Percentiles rank a stretch among this genome's conserved stretches.
phyloP scores from a whole-genome alignment of 2,329 filamentous ascomycete genomes.

The Aspergillus novoparasiticus region DNA sequence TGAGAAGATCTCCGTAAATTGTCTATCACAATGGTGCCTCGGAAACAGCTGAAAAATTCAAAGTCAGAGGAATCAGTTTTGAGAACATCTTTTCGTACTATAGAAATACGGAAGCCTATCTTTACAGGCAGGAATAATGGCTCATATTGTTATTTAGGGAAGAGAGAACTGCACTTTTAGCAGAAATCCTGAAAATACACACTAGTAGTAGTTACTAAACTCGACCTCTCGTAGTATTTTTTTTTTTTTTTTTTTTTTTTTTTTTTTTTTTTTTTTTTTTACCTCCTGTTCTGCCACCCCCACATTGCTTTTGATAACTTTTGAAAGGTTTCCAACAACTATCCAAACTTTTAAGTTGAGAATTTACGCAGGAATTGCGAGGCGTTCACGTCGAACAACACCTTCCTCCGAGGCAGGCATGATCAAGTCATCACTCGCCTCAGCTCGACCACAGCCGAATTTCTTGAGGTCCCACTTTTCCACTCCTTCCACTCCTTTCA shows the following conservation, averaged over 20 bases:
- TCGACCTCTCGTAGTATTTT: background rate
- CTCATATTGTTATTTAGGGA: background rate
- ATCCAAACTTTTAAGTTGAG: background rate
- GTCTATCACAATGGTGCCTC: too few species aligned
- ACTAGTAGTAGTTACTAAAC: background rate
- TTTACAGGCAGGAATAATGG: background rate
- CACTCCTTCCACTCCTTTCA: conserved; percentile 48
- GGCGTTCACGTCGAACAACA: background rate
- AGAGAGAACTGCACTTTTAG: background rate
- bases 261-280: background rate
- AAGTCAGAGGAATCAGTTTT: too few species aligned
- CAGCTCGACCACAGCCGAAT: conserved; percentile 51
- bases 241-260: background rate
- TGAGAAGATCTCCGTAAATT: too few species aligned
- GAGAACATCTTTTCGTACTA: too few species aligned
- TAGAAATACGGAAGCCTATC: too few species aligned
- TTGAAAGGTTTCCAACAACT: background rate
- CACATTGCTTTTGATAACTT: background rate
- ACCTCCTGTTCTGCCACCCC: too few species aligned
- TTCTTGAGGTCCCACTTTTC: conserved; percentile 53
- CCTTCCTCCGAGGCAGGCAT: background rate
- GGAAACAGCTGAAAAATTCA: too few species aligned
- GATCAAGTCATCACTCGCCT: conserved; percentile 36
- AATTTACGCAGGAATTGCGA: background rate
- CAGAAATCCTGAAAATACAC: background rate